Evolutionary conservation across 805 yeast genomes (phyloP).

Genomic region (Yamadazyma sp.): DNA sequence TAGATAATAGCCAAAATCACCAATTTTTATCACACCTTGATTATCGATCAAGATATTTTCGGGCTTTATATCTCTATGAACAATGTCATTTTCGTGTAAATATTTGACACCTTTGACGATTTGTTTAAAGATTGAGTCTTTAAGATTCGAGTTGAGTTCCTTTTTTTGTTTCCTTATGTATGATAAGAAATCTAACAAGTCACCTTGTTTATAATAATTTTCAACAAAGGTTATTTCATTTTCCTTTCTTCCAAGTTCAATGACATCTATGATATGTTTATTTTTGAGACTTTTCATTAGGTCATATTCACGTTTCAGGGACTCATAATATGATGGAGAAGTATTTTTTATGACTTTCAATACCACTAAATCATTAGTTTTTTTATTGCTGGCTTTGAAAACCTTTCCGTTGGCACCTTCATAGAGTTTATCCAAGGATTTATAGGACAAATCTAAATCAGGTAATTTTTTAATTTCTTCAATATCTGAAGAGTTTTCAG

Average conservation of each 20-base stretch:
- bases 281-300: slow-evolving; percentile 25
- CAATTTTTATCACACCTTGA: slow-evolving; percentile 42
- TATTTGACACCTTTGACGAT: slow-evolving; percentile 43
- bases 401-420: slow-evolving; percentile 44
- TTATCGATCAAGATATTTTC: slow-evolving; percentile 49
- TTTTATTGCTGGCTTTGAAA: slow-evolving; percentile 26
- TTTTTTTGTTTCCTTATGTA: slow-evolving; percentile 33
- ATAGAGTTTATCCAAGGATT: slow-evolving; percentile 15
- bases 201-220: slow-evolving; percentile 47
- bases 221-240: slow-evolving; percentile 31
- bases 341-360: slow-evolving; percentile 30
- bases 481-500: neutral
- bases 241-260: slow-evolving; percentile 20
- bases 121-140: slow-evolving; percentile 46
- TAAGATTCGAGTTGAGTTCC: slow-evolving; percentile 28
- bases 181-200: slow-evolving; percentile 43
- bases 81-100: slow-evolving; percentile 41
- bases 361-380: slow-evolving; percentile 19
- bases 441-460: slow-evolving; percentile 1
- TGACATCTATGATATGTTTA: slow-evolving; percentile 26
- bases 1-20: slow-evolving; percentile 52
- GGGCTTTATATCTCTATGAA: slow-evolving; percentile 54
- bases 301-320: slow-evolving; percentile 30
- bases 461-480: slow-evolving; percentile 1
- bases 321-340: slow-evolving; percentile 14